Conservation (phyloP, 352 stramenopile genomes). For the Phytophthora tubulina region DNA sequence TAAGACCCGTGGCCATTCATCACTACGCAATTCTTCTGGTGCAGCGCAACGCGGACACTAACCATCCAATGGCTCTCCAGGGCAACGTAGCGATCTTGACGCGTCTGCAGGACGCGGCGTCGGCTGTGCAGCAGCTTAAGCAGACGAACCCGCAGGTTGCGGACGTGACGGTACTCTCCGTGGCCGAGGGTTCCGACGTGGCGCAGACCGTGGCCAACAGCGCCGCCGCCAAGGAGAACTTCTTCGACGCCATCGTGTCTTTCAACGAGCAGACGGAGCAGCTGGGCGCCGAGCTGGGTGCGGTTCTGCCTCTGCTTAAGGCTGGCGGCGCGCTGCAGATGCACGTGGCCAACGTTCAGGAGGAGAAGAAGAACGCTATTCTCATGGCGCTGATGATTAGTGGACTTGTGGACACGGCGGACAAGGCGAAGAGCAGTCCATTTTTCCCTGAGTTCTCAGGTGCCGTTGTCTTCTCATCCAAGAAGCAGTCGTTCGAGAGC, state of each 20-base stretch:
- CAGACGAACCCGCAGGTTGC: slow-evolving; percentile 46
- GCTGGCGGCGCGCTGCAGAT: slow-evolving; percentile 62
- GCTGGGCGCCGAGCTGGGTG: slow-evolving; percentile 53
- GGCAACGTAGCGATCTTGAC: slow-evolving; percentile 67
- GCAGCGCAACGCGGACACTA: slow-evolving; percentile 10
- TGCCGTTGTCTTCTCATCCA: slow-evolving; percentile 59
- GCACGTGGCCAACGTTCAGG: slow-evolving; percentile 57
- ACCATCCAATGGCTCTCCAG: slow-evolving; percentile 48
- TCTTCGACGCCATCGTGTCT: slow-evolving; percentile 65
- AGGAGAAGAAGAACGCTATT: slow-evolving; percentile 77
- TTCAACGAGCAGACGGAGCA: slow-evolving; percentile 64
- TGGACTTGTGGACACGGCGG: slow-evolving; percentile 71
- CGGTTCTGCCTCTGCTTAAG: slow-evolving; percentile 63
- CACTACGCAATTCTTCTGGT: slow-evolving; percentile 42
- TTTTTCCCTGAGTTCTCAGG: slow-evolving; percentile 59
- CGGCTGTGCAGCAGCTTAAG: slow-evolving; percentile 60
- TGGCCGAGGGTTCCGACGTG: slow-evolving; percentile 53
- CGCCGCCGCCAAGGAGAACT: slow-evolving; percentile 35
- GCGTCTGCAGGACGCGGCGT: slow-evolving; percentile 49
- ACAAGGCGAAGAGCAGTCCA: slow-evolving; percentile 43
- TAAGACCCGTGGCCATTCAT: neutral
- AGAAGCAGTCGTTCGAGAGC: slow-evolving; percentile 72
- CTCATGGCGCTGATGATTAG: slow-evolving; percentile 86
- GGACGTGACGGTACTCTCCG: slow-evolving; percentile 57
- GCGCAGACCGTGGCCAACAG: slow-evolving; percentile 49